Evolutionary conservation across 768 basidiomycete genomes (phyloP), one percentile per base, ranked within the genome.

Genomic region (Podaxis mareebaensis): DNA sequence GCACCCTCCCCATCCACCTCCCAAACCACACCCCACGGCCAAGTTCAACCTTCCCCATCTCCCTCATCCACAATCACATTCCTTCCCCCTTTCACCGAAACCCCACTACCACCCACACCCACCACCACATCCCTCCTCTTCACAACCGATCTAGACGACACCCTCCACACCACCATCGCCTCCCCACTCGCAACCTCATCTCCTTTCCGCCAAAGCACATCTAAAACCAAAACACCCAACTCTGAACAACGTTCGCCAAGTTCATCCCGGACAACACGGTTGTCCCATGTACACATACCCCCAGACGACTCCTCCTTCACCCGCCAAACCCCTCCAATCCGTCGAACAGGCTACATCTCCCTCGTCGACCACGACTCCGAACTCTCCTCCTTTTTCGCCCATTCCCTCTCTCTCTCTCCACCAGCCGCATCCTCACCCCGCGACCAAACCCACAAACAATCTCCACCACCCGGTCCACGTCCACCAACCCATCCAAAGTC

Each of bases 91-190:
- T 61, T 64, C 40, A 44, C 67, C 5, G 62, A 56, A 3, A n/a
- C 56, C 11, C 59, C 53, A 3, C 63, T 49, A 15, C 55, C 56
- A 39, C 63, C 33, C 62, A 22, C 64, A 63, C 6, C 66, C 63
- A 22, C 58, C 63, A 3, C 54, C 66, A 4, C 66, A 67, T 1
- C 72, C n/a, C 64, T 74, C n/a, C 66, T 74, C 20, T 71, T 77
- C 28, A 72, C 74, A 1, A 56, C 54, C 13, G 53, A 61, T 17
- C 7, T 12, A 53, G 39, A 51, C 36, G 13, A 51, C 22, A 60
- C 59, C 3, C 7, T 40, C 20, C 49, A 52, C n/a, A 60, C 60
- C 1, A 60, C 66, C 38, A 51, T 65, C 15, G 66, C 59, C 1
- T 48, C 53, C 40, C 36, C 54, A 38, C 53, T 49, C 48, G 38